Percentiles rank a stretch among this genome's conserved stretches.
These are phyloP conservation scores for Bruguiera parviflora DNA, from an alignment of 345 rosid genomes.

Conservation along the genomic window DNA sequence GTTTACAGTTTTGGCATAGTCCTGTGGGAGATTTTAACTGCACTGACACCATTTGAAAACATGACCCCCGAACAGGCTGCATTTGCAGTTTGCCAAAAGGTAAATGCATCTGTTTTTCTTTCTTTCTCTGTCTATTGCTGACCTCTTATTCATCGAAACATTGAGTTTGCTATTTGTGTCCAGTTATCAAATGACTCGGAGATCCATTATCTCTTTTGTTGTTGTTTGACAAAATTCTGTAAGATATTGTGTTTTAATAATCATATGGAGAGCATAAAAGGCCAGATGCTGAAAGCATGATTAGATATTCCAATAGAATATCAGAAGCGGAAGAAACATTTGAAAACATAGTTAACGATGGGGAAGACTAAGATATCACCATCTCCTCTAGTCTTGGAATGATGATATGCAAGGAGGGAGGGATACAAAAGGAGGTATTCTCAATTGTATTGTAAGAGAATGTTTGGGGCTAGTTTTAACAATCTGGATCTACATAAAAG, in stretches of 20 bases:
- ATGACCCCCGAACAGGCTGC: conserved; percentile 88
- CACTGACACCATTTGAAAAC: conserved; percentile 60
- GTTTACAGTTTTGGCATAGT: conserved; percentile 80
- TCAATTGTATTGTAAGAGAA: too few species aligned
- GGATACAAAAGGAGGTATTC: too few species aligned
- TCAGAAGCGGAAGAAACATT: background rate
- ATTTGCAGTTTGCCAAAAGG: conserved; percentile 81
- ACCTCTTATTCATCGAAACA: background rate
- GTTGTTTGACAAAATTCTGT: conserved; percentile 3
- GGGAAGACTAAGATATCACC: background rate
- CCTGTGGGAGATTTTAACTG: conserved; percentile 76
- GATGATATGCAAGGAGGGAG: too few species aligned
- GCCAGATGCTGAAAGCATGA: background rate
- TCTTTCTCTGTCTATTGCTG: background rate
- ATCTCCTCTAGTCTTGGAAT: too few species aligned
- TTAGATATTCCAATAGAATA: background rate
- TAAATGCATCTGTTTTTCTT: conserved; percentile 22
- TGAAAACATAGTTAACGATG: background rate
- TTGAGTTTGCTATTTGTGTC: background rate
- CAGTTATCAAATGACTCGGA: background rate
- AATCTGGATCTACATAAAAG: too few species aligned
- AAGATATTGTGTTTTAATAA: background rate
- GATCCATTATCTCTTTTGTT: background rate
- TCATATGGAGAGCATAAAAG: background rate
- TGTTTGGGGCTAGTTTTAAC: too few species aligned